Base-by-base conservation (phyloP, 495 filamentous ascomycete genomes). In the Daldinia decipiens region DNA sequence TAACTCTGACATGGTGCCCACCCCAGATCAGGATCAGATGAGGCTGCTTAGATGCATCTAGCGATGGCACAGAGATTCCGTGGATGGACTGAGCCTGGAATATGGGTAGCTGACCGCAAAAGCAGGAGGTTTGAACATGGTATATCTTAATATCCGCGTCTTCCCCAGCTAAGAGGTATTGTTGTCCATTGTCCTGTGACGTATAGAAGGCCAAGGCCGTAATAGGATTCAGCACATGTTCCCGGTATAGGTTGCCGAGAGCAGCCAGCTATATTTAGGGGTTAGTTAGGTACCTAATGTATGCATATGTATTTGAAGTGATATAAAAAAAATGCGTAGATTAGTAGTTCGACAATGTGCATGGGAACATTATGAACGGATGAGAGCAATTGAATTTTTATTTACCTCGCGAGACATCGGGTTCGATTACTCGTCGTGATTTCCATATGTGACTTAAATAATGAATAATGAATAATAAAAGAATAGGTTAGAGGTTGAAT, bases 131-230 rank as follows among this genome's bases (percentile, higher is more conserved):
- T 21, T 75, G 54, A 38, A 76, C 76, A 31, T 89, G 77, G 68
- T 90, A 87, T 34, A 91, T 74, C 53, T 87, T 87, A n/a, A 97
- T 75, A 47, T 86, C 89, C 3, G 85, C 85, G 32, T 94, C 93
- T 77, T 96, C 92, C 75, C 90, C 95, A 0, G 85, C 87, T 9
- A 97, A 77, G 13, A 97, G 73, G 26, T 83, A 82, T 27, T 81
- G 62, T 66, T 76, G 62, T 39, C 71, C 77, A 29, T 76, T 64
- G 2, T 39, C 67, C 43, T 71, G 67, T 5, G 67, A 59, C 32
- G 53, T 70, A 66, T 77, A 80, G 53, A 88, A 84, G 24, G 82
- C 84, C 15, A 91, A 75, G 0, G 87, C 87, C 19, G 88, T 90
- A 59, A 91, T 82, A 27, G 89, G 88, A 59, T 73, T 83, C 7